Evolutionary conservation across 345 rosid genomes (phyloP).

Genomic region (Hibiscus mutabilis): DNA sequence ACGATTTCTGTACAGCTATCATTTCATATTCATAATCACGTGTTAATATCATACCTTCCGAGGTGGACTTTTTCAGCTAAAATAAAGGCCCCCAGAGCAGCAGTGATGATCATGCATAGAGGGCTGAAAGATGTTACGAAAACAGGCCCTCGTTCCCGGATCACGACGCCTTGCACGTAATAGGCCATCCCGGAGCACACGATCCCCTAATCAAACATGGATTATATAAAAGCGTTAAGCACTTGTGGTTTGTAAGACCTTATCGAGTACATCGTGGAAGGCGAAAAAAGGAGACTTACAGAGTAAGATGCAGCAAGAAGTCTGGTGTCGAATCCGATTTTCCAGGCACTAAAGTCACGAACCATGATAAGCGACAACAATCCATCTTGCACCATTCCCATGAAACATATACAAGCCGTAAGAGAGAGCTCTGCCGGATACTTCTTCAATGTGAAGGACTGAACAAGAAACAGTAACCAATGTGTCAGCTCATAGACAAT

Average conservation of each 20-base stretch:
- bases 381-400: conserved; percentile 68
- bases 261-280: not conserved
- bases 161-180: conserved; percentile 74
- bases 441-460: conserved; percentile 72
- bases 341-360: conserved; percentile 74
- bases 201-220: conserved; percentile 47
- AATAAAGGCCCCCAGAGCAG: conserved; percentile 56
- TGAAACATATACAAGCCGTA: conserved; percentile 65
- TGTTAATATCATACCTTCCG: conserved; percentile 52
- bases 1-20: not conserved
- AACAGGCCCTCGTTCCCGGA: conserved; percentile 72
- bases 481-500: not conserved
- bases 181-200: conserved; percentile 88
- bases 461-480: not conserved
- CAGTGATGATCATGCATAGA: conserved; percentile 79
- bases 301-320: conserved; percentile 79
- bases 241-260: not conserved
- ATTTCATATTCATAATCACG: too few species aligned
- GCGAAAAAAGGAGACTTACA: conserved; percentile 30
- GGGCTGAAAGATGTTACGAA: conserved; percentile 85
- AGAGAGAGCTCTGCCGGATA: conserved; percentile 90
- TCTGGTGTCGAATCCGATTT: conserved; percentile 66
- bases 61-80: conserved; percentile 67
- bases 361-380: conserved; percentile 58
- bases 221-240: not conserved